Conservation (phyloP, 495 filamentous ascomycete species). For the Jackrogersella multiformis region DNA sequence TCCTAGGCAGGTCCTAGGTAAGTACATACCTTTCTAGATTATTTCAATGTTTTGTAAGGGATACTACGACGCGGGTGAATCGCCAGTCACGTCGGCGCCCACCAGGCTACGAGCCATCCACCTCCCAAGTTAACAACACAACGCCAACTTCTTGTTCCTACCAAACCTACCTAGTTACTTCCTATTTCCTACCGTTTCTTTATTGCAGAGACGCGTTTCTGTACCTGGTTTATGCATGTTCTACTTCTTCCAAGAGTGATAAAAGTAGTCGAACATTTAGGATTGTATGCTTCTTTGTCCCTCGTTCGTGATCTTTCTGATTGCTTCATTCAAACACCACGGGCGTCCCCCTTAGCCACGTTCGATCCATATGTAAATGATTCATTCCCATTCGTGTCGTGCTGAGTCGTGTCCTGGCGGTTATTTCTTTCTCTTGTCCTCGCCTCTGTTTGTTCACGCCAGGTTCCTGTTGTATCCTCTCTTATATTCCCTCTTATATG, state of each 20-base stretch:
- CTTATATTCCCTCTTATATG: no score
- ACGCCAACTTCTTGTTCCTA: neutral
- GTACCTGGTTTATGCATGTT: neutral
- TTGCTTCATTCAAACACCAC: conserved; percentile 32
- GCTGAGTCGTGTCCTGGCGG: no score
- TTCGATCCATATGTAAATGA: neutral
- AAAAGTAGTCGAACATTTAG: neutral
- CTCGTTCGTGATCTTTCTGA: conserved; percentile 6
- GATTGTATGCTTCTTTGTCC: conserved; percentile 10
- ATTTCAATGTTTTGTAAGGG: no score
- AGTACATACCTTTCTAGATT: no score
- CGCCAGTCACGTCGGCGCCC: no score
- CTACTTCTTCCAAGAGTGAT: neutral
- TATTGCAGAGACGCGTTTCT: neutral
- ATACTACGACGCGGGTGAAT: no score
- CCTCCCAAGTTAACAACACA: no score
- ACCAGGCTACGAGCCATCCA: no score
- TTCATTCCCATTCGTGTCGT: neutral
- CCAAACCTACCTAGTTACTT: no score
- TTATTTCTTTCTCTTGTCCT: neutral
- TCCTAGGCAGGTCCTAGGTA: no score
- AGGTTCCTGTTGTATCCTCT: neutral
- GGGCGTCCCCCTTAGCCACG: neutral
- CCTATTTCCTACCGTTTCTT: no score
- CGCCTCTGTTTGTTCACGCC: neutral